Conservation (phyloP, 2,329 filamentous ascomycete genomes). For the Aureobasidium namibiae region DNA sequence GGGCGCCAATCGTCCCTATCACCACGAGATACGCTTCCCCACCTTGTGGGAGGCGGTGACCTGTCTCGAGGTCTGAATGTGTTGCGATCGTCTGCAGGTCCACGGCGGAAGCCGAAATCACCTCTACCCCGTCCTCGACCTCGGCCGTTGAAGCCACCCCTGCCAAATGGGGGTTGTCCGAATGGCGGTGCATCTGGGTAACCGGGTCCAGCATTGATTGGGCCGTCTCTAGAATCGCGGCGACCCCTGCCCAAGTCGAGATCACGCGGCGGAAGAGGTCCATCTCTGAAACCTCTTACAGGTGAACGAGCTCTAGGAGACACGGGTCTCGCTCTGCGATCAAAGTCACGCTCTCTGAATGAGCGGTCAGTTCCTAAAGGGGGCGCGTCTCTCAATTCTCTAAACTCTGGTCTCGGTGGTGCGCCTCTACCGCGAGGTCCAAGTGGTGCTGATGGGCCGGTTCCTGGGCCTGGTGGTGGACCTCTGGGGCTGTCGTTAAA, state of each 20-base stretch:
- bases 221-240: slow-evolving; percentile 63
- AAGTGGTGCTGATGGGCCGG: slow-evolving; percentile 25
- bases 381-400: slow-evolving; percentile 49
- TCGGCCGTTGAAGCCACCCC: slow-evolving; percentile 45
- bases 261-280: slow-evolving; percentile 51
- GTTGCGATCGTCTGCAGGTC: slow-evolving; percentile 41
- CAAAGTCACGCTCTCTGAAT: slow-evolving; percentile 44
- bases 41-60: slow-evolving; percentile 42
- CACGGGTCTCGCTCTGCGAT: slow-evolving; percentile 51
- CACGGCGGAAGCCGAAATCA: slow-evolving; percentile 45
- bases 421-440: slow-evolving; percentile 54
- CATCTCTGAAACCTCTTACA: slow-evolving; percentile 48
- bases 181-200: slow-evolving; percentile 59
- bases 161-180: slow-evolving; percentile 40
- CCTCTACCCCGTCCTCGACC: slow-evolving; percentile 46
- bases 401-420: slow-evolving; percentile 54
- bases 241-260: slow-evolving; percentile 60
- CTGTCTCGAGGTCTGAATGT: slow-evolving; percentile 49
- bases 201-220: slow-evolving; percentile 61
- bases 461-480: slow-evolving; percentile 20
- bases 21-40: slow-evolving; percentile 38
- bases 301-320: slow-evolving; percentile 60
- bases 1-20: slow-evolving; percentile 35
- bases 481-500: slow-evolving; percentile 53
- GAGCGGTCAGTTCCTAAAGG: slow-evolving; percentile 52